Evolutionary conservation across 306 rosid species (phyloP), one percentile per base, ranked within the genome.

Genomic region (Oemleria cerasiformis): DNA sequence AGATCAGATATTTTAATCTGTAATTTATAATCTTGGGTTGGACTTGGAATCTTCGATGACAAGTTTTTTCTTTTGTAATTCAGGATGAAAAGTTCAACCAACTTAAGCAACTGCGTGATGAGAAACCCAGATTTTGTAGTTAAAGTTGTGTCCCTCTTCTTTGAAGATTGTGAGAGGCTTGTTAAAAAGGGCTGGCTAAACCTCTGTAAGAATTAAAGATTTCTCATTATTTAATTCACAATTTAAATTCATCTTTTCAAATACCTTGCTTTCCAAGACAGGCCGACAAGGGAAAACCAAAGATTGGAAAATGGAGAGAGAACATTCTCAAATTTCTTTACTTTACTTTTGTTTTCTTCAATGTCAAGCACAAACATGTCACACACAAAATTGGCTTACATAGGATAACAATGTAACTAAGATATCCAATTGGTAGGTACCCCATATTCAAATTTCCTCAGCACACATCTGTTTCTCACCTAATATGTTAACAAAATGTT

Each of bases 121-220:
- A 92, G 67, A 92, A 89, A 83, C 75, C 98, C 98, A 7, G 69
- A 83, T 12, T 90, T 92, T 86, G 90, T 88, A 45, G 90, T 81
- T 69, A 92, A 92, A 82, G 96, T 90, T 55, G 89, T 89, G 19
- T 81, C 85, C 78, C 83, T 92, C 72, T 92, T 86, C 78, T 92
- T 92, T 79, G 75, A 89, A 47, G 96, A 88, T 47, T 82, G 92
- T 53, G 86, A 85, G 48, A 87, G 88, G 78, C 86, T 92, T 61
- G 80, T 90, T 21, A 81, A 77, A 81, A 77, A 78, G 94, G 88
- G 72, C 79, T 92, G 11, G 74, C 70, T 47, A 82, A 77, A 65
- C 64, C 81, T 67, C 77, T 92, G 98, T 87, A 79, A 76, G 87
- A 39, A 45, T 0, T 42, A 68, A 68, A 50, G 19, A 34, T 50